phyloP scores from a whole-genome alignment of 495 filamentous ascomycete species.

The Penicillium dipodomyicola region DNA sequence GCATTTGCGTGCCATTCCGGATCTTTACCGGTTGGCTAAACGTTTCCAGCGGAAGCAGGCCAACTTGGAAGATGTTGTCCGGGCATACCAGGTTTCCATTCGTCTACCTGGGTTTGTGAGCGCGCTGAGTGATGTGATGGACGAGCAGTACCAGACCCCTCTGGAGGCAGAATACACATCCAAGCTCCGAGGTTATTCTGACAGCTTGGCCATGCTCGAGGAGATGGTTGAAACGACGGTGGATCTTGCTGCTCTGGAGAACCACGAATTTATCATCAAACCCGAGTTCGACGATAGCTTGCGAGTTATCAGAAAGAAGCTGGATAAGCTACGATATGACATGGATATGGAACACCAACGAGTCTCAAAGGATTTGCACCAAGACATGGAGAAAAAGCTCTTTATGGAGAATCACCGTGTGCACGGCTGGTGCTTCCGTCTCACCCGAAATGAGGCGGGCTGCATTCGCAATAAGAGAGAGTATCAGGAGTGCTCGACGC shows the following conservation, averaged over 20 bases:
- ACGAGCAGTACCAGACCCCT: conserved; percentile 86
- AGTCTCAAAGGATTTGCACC: conserved; percentile 78
- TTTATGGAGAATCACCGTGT: conserved; percentile 95
- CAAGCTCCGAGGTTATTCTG: conserved; percentile 71
- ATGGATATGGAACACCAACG: conserved; percentile 81
- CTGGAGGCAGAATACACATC: conserved; percentile 84
- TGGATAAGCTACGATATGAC: conserved; percentile 77
- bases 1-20: conserved; percentile 88
- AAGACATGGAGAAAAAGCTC: conserved; percentile 96
- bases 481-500: conserved; percentile 95
- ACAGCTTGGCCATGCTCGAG: conserved; percentile 79
- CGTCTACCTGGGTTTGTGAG: conserved; percentile 86
- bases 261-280: conserved; percentile 98
- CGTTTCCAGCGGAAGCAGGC: conserved; percentile 89
- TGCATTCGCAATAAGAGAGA: conserved; percentile 87
- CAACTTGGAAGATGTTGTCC: conserved; percentile 91
- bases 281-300: conserved; percentile 94
- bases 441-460: conserved; percentile 86
- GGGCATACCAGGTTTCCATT: conserved; percentile 91
- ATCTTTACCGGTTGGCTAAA: conserved; percentile 90
- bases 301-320: conserved; percentile 80
- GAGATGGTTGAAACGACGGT: conserved; percentile 99
- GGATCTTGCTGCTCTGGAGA: conserved; percentile 90
- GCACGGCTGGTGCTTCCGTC: conserved; percentile 94
- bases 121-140: conserved; percentile 90